Base-by-base conservation (phyloP, 2,329 filamentous ascomycete genomes). In the Onygenales sp. region DNA sequence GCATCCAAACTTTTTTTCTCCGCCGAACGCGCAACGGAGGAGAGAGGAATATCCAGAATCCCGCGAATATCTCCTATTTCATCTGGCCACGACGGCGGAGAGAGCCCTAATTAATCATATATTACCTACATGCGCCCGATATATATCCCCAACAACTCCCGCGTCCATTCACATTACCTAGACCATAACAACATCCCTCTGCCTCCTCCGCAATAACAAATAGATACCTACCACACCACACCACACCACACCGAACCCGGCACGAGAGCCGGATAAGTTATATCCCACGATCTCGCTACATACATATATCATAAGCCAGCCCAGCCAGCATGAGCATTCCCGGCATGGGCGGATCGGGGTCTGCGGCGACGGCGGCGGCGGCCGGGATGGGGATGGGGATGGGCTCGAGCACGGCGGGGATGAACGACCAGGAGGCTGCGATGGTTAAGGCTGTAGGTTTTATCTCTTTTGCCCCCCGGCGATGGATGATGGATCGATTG, bases 371-470 rank as follows among this genome's bases (percentile, higher is more conserved):
- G 27, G 45, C 57, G 27, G 57, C 58, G 5, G 54, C 44, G 5
- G 54, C 55, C 31, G 64, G 61, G 45, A 62, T 63, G 14, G 54
- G 47, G 35, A 46, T 43, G 42, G 27, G 56, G 47, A 47, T 58
- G 32, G 56, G 56, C 5, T 50, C 46, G 7, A 58, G 56, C 21
- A 65, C 63, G 41, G 64, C 64, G 13, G 73, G 72, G 43, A 69
- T 76, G 69, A 73, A 58, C 52, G 72, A 76, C 13, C 72, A 76
- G 60, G 74, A 77, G 55, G 68, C 72, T 52, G 66, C 66, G 44
- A 76, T 76, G 70, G 70, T 76, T 43, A 75, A 73, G 60, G 69
- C 69, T 64, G 74, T 76, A 58, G 41, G 60, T 58, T 33, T n/a
- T 51, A 14, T 21, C 31, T 50, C 14, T 43, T 10, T 47, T 43